Percentiles rank a stretch among this genome's conserved stretches.
Conservation (phyloP, 805 yeast species). For the Candida succiphila region DNA sequence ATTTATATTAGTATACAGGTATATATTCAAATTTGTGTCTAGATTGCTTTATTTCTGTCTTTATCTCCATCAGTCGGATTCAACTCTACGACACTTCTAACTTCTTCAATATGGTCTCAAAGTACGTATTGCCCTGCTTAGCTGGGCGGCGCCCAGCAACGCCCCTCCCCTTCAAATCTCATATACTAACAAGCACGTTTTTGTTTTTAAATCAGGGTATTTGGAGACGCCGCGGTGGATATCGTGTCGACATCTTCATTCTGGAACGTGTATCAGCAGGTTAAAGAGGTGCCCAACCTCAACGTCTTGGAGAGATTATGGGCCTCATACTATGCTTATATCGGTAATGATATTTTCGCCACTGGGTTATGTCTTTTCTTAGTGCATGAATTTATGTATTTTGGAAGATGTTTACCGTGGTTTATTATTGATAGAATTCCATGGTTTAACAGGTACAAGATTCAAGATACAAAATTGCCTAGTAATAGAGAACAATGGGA, state of each 20-base stretch:
- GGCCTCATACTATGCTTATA: constrained; percentile 83
- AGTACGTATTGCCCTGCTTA: background rate
- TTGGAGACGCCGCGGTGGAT: constrained; percentile 13
- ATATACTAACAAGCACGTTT: too few relatives aligned
- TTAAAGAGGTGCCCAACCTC: constrained; percentile 22
- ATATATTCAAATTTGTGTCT: too few relatives aligned
- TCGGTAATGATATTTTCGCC: constrained; percentile 83
- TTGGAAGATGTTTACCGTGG: constrained; percentile 93
- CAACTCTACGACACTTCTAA: background rate
- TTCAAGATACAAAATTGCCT: constrained; percentile 81
- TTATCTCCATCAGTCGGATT: background rate
- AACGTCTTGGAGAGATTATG: constrained; percentile 59
- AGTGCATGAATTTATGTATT: constrained; percentile 82
- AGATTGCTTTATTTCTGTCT: background rate
- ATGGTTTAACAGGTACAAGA: constrained; percentile 76
- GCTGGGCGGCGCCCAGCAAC: too few relatives aligned
- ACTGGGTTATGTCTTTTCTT: constrained; percentile 80
- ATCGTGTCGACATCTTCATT: constrained; percentile 8
- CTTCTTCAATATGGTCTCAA: background rate
- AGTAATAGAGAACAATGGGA: constrained; percentile 82
- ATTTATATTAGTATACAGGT: too few relatives aligned
- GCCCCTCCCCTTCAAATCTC: too few relatives aligned
- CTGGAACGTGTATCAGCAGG: constrained; percentile 11
- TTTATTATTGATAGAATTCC: constrained; percentile 77
- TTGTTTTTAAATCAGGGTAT: constrained; percentile 19